Evolutionary conservation across 1,139 yeast genomes (phyloP), one percentile per base, ranked within the genome.

Genomic region (Geotrichum carabidarum): DNA sequence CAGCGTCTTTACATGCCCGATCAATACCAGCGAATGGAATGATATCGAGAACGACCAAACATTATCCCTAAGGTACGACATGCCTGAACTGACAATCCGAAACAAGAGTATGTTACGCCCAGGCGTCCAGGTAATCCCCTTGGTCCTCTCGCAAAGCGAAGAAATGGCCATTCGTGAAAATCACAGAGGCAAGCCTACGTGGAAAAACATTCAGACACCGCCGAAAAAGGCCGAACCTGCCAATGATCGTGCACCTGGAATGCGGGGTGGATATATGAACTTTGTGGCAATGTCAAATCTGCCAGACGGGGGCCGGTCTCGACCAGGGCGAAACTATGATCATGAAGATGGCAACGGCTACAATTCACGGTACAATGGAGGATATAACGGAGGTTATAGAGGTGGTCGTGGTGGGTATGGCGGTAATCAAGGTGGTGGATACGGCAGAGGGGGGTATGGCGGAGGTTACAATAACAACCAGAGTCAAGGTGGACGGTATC

Each of bases 51-150:
- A 81, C 32, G 73, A 74, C 50, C 73, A 79, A 18, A 82, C 81
- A 58, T 68, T 89, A 55, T 80, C 79, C 54, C 74, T 83, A 1
- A 74, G 74, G 50, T 93, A 85, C 65, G 68, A 74, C 47, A 79
- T 86, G 79, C 83, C 84, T 0, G 61, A 59, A 48, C 57, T 62
- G 49, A 46, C 57, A 36, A 64, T 62, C 8, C 60, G 58, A 14
- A 73, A 74, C 53, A 93, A 93, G 67, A 85, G 95, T 2, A 86
- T 93, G 87, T 74, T 93, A 30, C 71, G 93, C 58, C 86, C 84
- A 53, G 98, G 98, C 0, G 87, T 77, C 63, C 81, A 83, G 57
- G 78, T 89, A 1, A 83, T 83, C 57, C 71, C 72, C 18, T 76
- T 78, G 11, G 84, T 84, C 1, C 74, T 91, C 49, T 81, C 82